Evolutionary conservation across 257 asterid species (phyloP).

Genomic region (Lantana camara): DNA sequence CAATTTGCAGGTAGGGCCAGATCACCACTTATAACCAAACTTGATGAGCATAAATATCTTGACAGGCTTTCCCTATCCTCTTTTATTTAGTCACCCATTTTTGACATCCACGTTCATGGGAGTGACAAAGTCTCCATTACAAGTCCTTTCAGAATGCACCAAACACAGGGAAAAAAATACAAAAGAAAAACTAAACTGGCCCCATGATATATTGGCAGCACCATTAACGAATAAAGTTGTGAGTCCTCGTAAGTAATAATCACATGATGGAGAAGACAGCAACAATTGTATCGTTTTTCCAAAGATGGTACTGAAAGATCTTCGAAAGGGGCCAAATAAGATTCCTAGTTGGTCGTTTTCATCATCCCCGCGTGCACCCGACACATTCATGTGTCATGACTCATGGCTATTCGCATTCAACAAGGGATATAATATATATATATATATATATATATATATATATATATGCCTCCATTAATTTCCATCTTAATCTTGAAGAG

Average conservation of each 20-base stretch:
- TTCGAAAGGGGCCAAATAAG: constrained; percentile 45
- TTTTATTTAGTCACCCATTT: constrained; percentile 47
- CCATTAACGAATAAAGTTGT: constrained; percentile 45
- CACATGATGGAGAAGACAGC: constrained; percentile 36
- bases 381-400: constrained; percentile 37
- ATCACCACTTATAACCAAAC: too few relatives aligned
- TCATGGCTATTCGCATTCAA: constrained; percentile 33
- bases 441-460: too few relatives aligned
- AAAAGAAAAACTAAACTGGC: too few relatives aligned
- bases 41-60: constrained; percentile 28
- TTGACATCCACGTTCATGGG: constrained; percentile 59
- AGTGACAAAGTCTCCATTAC: constrained; percentile 65
- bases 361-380: constrained; percentile 32
- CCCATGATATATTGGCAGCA: too few relatives aligned
- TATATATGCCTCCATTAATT: too few relatives aligned
- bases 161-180: too few relatives aligned
- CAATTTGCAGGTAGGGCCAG: constrained; percentile 50
- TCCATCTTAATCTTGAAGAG: too few relatives aligned
- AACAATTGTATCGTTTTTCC: constrained; percentile 36
- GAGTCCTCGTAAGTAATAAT: constrained; percentile 31
- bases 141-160: constrained; percentile 39
- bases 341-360: constrained; percentile 59
- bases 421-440: too few relatives aligned
- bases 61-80: constrained; percentile 39
- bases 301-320: too few relatives aligned